Percentiles rank a stretch among this genome's conserved stretches.
Conservation (phyloP, 257 asterid genomes). For the Salvia miltiorrhiza region DNA sequence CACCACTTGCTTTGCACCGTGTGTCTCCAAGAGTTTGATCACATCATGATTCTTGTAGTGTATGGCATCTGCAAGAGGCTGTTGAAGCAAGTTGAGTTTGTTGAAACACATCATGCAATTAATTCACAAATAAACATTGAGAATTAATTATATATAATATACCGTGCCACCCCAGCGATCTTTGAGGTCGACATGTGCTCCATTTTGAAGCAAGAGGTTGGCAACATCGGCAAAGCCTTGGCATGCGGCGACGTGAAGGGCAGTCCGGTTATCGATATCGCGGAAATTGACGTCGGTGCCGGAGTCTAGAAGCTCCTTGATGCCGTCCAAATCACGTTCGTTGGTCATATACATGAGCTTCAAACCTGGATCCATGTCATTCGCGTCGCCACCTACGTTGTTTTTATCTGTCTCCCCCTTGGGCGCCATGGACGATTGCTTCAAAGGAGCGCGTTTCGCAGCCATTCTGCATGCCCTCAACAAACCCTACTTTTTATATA, state of each 20-base stretch:
- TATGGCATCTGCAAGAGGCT: constrained; percentile 92
- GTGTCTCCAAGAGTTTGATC: constrained; percentile 70
- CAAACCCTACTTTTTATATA: not conserved
- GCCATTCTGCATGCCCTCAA: constrained; percentile 35
- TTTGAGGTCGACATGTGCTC: constrained; percentile 55
- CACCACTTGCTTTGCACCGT: constrained; percentile 74
- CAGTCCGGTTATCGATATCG: constrained; percentile 83
- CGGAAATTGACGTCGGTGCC: constrained; percentile 74
- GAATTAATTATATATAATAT: too few relatives aligned
- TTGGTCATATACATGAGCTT: constrained; percentile 76
- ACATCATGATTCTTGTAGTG: constrained; percentile 81
- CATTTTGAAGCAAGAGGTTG: constrained; percentile 50
- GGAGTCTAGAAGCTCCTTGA: constrained; percentile 62
- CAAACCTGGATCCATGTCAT: constrained; percentile 66
- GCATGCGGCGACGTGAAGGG: constrained; percentile 89
- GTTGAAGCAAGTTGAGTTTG: constrained; percentile 27
- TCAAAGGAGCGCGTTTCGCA: constrained; percentile 46
- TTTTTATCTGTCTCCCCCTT: constrained; percentile 36
- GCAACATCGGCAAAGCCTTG: constrained; percentile 76
- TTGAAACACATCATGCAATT: too few relatives aligned
- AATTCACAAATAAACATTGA: too few relatives aligned
- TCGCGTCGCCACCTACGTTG: constrained; percentile 41
- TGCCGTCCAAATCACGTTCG: constrained; percentile 88
- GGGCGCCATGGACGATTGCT: constrained; percentile 89
- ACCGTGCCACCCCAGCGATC: constrained; percentile 99